A percentile compares a stretch with the other conserved stretches of the same genome.
These are phyloP conservation scores for Plectosphaerella cucumerina DNA, from an alignment of 2,329 filamentous ascomycete genomes.

Conservation along the genomic window DNA sequence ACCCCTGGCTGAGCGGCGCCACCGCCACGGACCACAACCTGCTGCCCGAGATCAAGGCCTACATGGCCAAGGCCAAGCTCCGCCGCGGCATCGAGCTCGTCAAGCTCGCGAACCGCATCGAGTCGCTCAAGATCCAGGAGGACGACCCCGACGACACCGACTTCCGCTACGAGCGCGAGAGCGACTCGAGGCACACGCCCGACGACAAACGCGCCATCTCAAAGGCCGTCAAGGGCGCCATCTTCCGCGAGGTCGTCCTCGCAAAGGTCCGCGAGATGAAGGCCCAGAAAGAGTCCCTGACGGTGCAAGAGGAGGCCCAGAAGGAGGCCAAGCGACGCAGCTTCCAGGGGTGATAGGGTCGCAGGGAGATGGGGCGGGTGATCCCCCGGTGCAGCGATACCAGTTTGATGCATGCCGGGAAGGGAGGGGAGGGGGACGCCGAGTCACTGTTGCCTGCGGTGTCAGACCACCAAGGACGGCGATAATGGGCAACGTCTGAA, in stretches of 20 bases:
- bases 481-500: too few species aligned
- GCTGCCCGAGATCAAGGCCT: conserved; percentile 92
- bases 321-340: conserved; percentile 40
- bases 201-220: conserved; percentile 33
- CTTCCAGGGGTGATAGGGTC: conserved; percentile 16
- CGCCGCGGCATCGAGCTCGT: conserved; percentile 93
- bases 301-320: conserved; percentile 56
- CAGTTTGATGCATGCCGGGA: not conserved
- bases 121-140: conserved; percentile 88
- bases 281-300: conserved; percentile 73
- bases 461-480: too few species aligned
- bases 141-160: conserved; percentile 75
- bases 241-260: conserved; percentile 91
- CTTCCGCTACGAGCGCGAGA: conserved; percentile 44
- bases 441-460: too few species aligned
- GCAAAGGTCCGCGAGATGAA: conserved; percentile 93
- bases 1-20: conserved; percentile 87
- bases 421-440: not conserved
- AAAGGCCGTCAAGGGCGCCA: conserved; percentile 58
- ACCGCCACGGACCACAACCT: conserved; percentile 94
- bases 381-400: not conserved
- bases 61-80: conserved; percentile 86
- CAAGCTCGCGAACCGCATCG: conserved; percentile 93
- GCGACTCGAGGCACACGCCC: conserved; percentile 56
- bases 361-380: not conserved